These are phyloP conservation scores for Gonapodya sp. DNA, from an alignment of 192 early-diverging fungal genomes.

Conservation along the genomic window DNA sequence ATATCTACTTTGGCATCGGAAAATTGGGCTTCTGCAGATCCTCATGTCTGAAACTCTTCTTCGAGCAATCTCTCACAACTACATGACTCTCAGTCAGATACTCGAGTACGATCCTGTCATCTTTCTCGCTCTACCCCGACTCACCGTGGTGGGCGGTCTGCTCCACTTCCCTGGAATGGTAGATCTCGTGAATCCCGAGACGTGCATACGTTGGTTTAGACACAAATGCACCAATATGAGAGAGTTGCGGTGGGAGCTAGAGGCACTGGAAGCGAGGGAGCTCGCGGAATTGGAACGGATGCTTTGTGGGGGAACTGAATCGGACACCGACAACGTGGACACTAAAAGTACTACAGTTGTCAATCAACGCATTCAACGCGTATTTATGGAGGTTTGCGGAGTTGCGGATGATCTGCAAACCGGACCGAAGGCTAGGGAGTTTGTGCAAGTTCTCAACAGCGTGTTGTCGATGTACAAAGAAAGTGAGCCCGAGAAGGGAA, in stretches of 20 bases:
- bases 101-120: slow-evolving; percentile 45
- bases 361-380: slow-evolving; percentile 9
- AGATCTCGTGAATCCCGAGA: slow-evolving; percentile 39
- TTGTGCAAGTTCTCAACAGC: slow-evolving; percentile 40
- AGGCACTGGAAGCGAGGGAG: slow-evolving; percentile 11
- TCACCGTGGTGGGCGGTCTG: slow-evolving; percentile 47
- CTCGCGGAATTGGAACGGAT: slow-evolving; percentile 23
- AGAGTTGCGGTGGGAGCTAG: slow-evolving; percentile 15
- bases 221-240: slow-evolving; percentile 25
- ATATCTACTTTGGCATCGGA: slow-evolving; percentile 18
- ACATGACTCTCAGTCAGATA: slow-evolving; percentile 24
- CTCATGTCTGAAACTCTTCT: slow-evolving; percentile 53
- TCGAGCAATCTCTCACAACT: not conserved
- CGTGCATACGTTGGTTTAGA: slow-evolving; percentile 53
- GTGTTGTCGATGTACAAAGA: slow-evolving; percentile 42
- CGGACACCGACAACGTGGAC: slow-evolving; percentile 13
- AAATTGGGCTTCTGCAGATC: slow-evolving; percentile 37
- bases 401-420: slow-evolving; percentile 47
- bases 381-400: slow-evolving; percentile 38
- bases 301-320: slow-evolving; percentile 29
- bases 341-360: slow-evolving; percentile 7
- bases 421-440: slow-evolving; percentile 42
- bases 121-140: slow-evolving; percentile 47
- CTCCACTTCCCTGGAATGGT: slow-evolving; percentile 40
- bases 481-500: not conserved